Conservation (phyloP, 176 grass and related monocot genomes). For the Saccharum spontaneum region DNA sequence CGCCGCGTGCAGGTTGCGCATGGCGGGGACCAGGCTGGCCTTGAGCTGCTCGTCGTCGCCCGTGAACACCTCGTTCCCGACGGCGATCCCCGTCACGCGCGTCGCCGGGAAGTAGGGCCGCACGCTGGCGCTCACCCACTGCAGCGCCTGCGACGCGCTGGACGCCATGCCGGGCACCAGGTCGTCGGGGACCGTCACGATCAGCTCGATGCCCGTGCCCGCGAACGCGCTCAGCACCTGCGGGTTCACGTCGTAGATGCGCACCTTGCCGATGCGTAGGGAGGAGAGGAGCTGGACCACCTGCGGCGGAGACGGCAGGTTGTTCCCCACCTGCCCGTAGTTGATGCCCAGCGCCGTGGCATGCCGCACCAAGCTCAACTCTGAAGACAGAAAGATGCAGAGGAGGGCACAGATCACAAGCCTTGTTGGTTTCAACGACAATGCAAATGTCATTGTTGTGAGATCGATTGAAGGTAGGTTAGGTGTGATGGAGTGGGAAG, state of each 20-base stretch:
- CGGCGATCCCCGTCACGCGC: constrained; percentile 75
- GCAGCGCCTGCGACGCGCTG: constrained; percentile 49
- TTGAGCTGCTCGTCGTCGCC: constrained; percentile 66
- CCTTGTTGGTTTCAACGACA: constrained; percentile 22
- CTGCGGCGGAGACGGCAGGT: constrained; percentile 64
- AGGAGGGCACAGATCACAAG: constrained; percentile 41
- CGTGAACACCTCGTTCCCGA: constrained; percentile 88
- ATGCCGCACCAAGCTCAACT: constrained; percentile 38
- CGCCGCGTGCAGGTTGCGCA: constrained; percentile 70
- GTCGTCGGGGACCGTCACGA: constrained; percentile 87
- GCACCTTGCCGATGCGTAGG: constrained; percentile 64
- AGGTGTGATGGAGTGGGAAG: constrained; percentile 18
- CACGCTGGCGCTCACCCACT: constrained; percentile 65
- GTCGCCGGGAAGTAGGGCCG: constrained; percentile 79
- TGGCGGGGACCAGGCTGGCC: constrained; percentile 79
- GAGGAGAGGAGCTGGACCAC: constrained; percentile 65
- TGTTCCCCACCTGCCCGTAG: constrained; percentile 93
- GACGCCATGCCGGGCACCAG: constrained; percentile 45
- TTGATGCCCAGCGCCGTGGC: constrained; percentile 76
- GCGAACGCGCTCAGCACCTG: constrained; percentile 78
- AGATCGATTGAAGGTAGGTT: neutral
- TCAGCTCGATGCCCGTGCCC: constrained; percentile 70
- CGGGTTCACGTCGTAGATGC: constrained; percentile 90
- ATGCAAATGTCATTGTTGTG: constrained; percentile 30
- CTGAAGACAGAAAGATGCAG: constrained; percentile 56